Base-by-base conservation (phyloP, 768 basidiomycete genomes). In the Russula compacta region DNA sequence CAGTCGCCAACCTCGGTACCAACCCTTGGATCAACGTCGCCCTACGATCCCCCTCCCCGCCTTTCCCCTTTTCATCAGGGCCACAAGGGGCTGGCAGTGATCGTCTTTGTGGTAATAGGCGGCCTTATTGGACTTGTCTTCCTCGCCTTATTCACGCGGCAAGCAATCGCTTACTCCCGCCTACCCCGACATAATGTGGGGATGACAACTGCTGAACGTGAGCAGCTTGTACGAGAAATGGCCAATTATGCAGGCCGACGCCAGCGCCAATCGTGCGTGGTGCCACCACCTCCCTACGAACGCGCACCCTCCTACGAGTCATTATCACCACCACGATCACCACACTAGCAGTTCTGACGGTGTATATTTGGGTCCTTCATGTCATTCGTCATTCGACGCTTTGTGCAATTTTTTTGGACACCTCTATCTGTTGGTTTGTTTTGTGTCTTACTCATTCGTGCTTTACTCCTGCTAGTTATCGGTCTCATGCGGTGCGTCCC, bases 271-370 rank as follows among this genome's bases (percentile, higher is more conserved):
- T 58, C 66, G 35, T 67, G 68, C 19, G 53, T 66, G 10, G 79
- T 77, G 15, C 80, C 81, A 19, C 78, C 79, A 2, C 82, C 82
- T 46, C 79, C 80, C 1, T 83, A 83, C 67, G 68, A 78, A 51
- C 76, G 75, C n/a, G 76, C 75, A 19, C 81, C 83, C 12, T 76
- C 79, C 4, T 83, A 83, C 66, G 70, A 73, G 4, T 67, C 67
- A 50, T 67, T 66, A 24, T 15, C 51, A 53, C 24, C 24, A 29
- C 24, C 24, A 29, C 24, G 24, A 29, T 29, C 24, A 29, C 24
- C 24, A 29, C 24, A 29, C 24, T 29, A 6, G 29, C 5, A 21
- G 1, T 53, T 8, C 17, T 51, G 29, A 48, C 6, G 9, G 5
- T 17, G 17, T 40, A 6, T 12, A 24, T 19, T 10, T 36, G 33